phyloP scores from a whole-genome alignment of 495 filamentous ascomycete species.

The Penicillium verhagenii region DNA sequence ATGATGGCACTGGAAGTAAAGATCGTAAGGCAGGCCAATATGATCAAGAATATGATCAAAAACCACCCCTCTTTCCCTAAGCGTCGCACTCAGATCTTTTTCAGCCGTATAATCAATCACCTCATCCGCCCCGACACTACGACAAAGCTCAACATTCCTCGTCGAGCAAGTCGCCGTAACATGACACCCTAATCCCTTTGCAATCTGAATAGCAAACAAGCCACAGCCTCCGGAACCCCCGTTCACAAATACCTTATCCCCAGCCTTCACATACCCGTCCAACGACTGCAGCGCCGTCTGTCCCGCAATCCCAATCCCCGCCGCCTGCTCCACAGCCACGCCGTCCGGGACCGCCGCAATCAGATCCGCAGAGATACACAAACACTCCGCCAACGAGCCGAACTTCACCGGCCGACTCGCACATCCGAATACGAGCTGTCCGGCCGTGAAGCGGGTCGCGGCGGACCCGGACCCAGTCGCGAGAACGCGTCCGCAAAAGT shows the following conservation, averaged over 20 bases:
- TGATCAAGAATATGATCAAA: constrained; percentile 64
- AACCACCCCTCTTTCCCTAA: constrained; percentile 49
- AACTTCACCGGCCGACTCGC: constrained; percentile 36
- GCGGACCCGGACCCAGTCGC: constrained; percentile 35
- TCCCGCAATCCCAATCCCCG: constrained; percentile 54
- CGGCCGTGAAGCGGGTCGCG: constrained; percentile 37
- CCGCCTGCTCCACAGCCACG: constrained; percentile 49
- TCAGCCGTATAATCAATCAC: constrained; percentile 64
- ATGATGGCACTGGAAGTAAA: constrained; percentile 56
- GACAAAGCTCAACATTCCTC: constrained; percentile 56
- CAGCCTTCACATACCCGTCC: constrained; percentile 49
- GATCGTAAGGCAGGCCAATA: constrained; percentile 46
- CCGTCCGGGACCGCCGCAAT: constrained; percentile 47
- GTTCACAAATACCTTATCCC: constrained; percentile 65
- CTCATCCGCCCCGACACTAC: constrained; percentile 62
- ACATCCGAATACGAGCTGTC: constrained; percentile 58
- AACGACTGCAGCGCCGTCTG: constrained; percentile 60
- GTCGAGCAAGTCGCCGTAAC: constrained; percentile 61
- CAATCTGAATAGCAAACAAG: constrained; percentile 62
- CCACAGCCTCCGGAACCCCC: constrained; percentile 65
- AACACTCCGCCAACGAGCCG: constrained; percentile 58
- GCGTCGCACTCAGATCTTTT: constrained; percentile 43
- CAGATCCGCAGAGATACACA: constrained; percentile 22
- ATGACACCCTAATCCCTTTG: constrained; percentile 61
- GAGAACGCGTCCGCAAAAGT: constrained; percentile 62